Conservation (phyloP, 2,329 filamentous ascomycete genomes). For the Plenodomus biglobosus region DNA sequence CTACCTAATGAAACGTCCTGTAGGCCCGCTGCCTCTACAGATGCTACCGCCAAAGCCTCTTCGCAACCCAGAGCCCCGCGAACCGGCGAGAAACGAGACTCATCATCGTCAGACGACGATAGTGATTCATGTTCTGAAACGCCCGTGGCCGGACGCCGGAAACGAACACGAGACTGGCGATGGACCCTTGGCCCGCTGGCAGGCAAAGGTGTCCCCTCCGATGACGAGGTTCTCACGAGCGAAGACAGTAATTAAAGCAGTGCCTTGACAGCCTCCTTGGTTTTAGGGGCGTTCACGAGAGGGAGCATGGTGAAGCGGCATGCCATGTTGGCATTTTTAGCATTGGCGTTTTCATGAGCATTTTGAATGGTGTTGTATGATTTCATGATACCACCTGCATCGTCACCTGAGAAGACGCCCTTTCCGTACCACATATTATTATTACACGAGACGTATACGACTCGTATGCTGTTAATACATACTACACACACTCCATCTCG, state of each 20-base stretch:
- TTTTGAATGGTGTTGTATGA: conserved; percentile 28
- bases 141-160: conserved; percentile 55
- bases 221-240: conserved; percentile 24
- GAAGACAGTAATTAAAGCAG: conserved; percentile 33
- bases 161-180: conserved; percentile 58
- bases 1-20: background rate
- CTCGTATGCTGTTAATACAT: background rate
- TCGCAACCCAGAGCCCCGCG: conserved; percentile 30
- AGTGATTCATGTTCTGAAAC: conserved; percentile 55
- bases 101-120: conserved; percentile 49
- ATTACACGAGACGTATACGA: background rate
- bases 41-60: conserved; percentile 14
- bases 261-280: background rate
- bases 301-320: conserved; percentile 5
- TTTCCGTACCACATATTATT: conserved; percentile 11
- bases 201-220: conserved; percentile 26
- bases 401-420: conserved; percentile 7
- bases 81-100: conserved; percentile 50
- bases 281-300: conserved; percentile 4
- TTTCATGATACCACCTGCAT: conserved; percentile 33
- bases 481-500: background rate
- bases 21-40: background rate
- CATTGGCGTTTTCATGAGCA: conserved; percentile 27
- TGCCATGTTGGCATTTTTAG: background rate
- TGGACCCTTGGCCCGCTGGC: conserved; percentile 58